Conservation (phyloP, 2,329 filamentous ascomycete species). For the Coniochaeta pulveracea region DNA sequence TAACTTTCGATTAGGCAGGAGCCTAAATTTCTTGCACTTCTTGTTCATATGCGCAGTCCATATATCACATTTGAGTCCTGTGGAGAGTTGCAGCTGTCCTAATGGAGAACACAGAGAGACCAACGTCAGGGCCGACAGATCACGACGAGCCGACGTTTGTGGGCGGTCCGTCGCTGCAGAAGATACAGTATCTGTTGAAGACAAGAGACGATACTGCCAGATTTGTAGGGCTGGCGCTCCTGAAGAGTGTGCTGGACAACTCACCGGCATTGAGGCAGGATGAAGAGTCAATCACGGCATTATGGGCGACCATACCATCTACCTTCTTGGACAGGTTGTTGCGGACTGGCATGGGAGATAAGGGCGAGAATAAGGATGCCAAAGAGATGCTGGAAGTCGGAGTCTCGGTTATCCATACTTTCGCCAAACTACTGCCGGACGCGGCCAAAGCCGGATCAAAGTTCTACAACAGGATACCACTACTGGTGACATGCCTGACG, state of each 20-base stretch:
- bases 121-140: too few relatives aligned
- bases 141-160: neutral
- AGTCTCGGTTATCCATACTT: conserved; percentile 51
- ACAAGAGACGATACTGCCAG: conserved; percentile 55
- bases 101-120: too few relatives aligned
- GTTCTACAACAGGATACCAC: conserved; percentile 40
- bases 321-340: conserved; percentile 56
- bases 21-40: too few relatives aligned
- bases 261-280: conserved; percentile 38
- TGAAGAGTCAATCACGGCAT: conserved; percentile 26
- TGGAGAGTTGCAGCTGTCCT: too few relatives aligned
- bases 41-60: too few relatives aligned
- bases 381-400: conserved; percentile 53
- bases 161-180: conserved; percentile 22
- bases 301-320: conserved; percentile 50
- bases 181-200: conserved; percentile 43
- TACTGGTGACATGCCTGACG: conserved; percentile 39
- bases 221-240: conserved; percentile 55
- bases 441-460: conserved; percentile 29
- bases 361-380: conserved; percentile 27
- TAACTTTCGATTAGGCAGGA: too few relatives aligned
- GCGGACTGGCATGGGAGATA: conserved; percentile 31
- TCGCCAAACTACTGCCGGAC: conserved; percentile 44
- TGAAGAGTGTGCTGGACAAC: conserved; percentile 56
- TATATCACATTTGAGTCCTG: too few relatives aligned